Evolutionary conservation across 2,329 filamentous ascomycete genomes (phyloP).

Genomic region (Sporothrix brasiliensis): DNA sequence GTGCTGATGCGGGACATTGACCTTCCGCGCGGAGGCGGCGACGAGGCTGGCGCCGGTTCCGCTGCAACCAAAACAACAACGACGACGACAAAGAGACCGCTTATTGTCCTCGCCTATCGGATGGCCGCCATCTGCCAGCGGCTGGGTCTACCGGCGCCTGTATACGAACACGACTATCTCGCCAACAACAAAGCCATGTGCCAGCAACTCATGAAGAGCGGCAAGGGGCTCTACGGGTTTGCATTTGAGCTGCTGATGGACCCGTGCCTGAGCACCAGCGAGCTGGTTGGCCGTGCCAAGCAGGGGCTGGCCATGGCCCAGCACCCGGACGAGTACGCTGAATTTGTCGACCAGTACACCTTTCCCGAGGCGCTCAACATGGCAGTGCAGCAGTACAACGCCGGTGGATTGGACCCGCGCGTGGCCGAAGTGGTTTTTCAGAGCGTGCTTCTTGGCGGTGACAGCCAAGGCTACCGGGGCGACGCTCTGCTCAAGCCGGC

Average conservation of each 20-base stretch:
- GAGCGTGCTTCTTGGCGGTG: conserved; percentile 27
- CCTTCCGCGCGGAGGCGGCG: background rate
- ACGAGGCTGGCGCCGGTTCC: background rate
- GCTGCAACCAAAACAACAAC: too few species aligned
- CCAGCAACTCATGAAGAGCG: background rate
- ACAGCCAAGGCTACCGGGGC: background rate
- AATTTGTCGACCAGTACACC: conserved; percentile 40
- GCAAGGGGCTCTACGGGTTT: conserved; percentile 38
- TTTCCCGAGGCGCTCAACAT: background rate
- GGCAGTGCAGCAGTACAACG: background rate
- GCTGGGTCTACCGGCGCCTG: conserved; percentile 36
- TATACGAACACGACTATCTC: background rate
- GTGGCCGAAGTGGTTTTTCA: conserved; percentile 40
- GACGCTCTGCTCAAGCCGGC: background rate
- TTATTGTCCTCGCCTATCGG: background rate
- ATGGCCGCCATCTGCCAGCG: conserved; percentile 37
- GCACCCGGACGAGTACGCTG: conserved; percentile 37
- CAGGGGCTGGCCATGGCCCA: conserved; percentile 31
- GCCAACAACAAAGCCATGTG: background rate
- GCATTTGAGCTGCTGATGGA: conserved; percentile 44
- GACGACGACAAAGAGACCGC: background rate
- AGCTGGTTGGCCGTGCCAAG: conserved; percentile 38
- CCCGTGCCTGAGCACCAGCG: conserved; percentile 36
- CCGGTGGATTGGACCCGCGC: conserved; percentile 39
- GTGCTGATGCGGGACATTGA: conserved; percentile 70